Conservation (phyloP, 768 basidiomycete genomes). For the Boletus fagicola region DNA sequence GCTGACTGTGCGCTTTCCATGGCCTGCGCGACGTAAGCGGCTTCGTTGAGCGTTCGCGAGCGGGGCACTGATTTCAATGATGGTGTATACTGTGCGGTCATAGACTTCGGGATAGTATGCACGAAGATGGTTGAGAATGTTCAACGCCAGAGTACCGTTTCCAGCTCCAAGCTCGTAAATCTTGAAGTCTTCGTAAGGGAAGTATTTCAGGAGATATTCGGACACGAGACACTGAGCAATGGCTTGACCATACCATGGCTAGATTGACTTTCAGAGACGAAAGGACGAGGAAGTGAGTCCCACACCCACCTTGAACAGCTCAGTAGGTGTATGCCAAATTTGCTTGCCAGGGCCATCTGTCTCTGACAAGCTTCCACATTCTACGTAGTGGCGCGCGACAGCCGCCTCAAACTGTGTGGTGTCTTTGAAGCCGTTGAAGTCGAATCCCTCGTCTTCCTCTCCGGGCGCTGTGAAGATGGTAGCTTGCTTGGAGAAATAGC, state of each 20-base stretch:
- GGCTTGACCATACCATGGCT: constrained; percentile 96
- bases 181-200: constrained; percentile 93
- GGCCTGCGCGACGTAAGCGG: constrained; percentile 50
- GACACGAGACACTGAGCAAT: constrained; percentile 86
- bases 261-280: constrained; percentile 9
- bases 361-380: constrained; percentile 59
- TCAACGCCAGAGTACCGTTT: constrained; percentile 90
- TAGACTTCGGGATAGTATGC: constrained; percentile 87
- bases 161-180: constrained; percentile 98
- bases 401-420: constrained; percentile 76
- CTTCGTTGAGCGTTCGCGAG: constrained; percentile 70
- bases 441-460: constrained; percentile 47
- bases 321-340: constrained; percentile 98
- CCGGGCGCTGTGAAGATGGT: constrained; percentile 74
- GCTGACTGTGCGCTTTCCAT: constrained; percentile 46
- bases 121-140: constrained; percentile 80
- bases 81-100: constrained; percentile 87
- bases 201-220: constrained; percentile 92
- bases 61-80: constrained; percentile 89
- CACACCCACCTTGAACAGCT: constrained; percentile 82
- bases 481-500: constrained; percentile 93
- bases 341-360: constrained; percentile 76
- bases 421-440: constrained; percentile 68
- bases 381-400: constrained; percentile 73
- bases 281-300: background rate